phyloP scores from a whole-genome alignment of 2,329 filamentous ascomycete genomes.

The Claviceps sp. region DNA sequence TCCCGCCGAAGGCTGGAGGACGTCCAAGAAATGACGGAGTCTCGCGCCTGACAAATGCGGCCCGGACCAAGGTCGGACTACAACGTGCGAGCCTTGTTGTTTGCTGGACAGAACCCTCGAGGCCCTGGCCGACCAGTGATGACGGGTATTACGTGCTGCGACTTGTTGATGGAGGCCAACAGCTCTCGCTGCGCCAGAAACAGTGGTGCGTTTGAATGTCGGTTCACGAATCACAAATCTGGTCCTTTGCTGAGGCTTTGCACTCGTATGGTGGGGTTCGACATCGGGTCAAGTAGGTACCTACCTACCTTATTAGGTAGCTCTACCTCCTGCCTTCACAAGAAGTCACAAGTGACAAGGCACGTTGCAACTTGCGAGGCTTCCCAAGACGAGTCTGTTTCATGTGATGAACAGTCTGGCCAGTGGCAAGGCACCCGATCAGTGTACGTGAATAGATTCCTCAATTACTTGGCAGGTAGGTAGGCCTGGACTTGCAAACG shows the following conservation, averaged over 20 bases:
- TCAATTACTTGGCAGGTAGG: no score
- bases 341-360: not conserved
- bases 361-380: no score
- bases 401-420: no score
- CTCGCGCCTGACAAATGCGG: not conserved
- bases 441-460: no score
- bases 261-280: not conserved
- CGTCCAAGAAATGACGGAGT: not conserved
- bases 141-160: not conserved
- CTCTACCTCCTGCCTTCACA: not conserved
- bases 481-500: no score
- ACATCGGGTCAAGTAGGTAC: not conserved
- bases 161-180: not conserved
- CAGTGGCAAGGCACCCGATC: no score
- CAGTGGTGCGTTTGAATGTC: not conserved
- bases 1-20: not conserved
- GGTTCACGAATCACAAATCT: not conserved
- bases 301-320: no score
- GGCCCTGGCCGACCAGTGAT: not conserved
- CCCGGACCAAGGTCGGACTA: not conserved
- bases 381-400: not conserved
- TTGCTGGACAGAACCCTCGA: not conserved
- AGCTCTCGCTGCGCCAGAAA: not conserved
- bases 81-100: not conserved
- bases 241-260: not conserved